Percentiles rank a stretch among this genome's conserved stretches.
These are phyloP conservation scores for Phyllosticta citrichinensis DNA, from an alignment of 2,329 filamentous ascomycete genomes.

Conservation along the genomic window DNA sequence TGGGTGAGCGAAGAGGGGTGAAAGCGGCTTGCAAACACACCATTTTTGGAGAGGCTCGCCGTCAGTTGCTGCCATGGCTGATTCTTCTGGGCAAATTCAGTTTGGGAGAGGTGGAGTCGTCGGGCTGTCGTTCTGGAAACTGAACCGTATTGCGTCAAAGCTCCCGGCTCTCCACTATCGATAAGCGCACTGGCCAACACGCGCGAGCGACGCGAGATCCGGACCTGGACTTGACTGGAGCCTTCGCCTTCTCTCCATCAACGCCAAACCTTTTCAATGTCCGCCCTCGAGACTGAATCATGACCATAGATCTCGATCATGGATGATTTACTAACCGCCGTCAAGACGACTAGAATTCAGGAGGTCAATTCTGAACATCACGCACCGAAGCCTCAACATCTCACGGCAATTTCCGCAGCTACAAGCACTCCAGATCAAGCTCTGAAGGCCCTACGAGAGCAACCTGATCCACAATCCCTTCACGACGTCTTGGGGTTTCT, in stretches of 20 bases:
- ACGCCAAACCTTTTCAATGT: neutral
- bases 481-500: constrained; percentile 46
- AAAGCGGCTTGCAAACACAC: neutral
- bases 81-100: constrained; percentile 2
- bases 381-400: neutral
- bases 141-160: constrained; percentile 4
- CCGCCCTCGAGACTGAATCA: neutral
- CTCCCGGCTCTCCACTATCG: constrained; percentile 4
- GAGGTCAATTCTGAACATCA: neutral
- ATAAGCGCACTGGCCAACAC: neutral
- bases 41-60: constrained; percentile 11
- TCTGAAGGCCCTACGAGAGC: constrained; percentile 49
- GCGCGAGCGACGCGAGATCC: no score
- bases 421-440: constrained; percentile 35
- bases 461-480: constrained; percentile 53
- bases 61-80: constrained; percentile 19
- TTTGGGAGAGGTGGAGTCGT: constrained; percentile 11
- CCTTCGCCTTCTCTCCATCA: neutral
- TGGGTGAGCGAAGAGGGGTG: neutral
- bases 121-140: constrained; percentile 16
- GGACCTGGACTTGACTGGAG: no score
- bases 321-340: constrained; percentile 40
- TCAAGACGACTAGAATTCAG: constrained; percentile 22
- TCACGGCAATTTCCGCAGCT: neutral
- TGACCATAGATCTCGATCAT: constrained; percentile 25